Conservation (phyloP, 164 flowering plant species). For the Chimonanthus praecox region DNA sequence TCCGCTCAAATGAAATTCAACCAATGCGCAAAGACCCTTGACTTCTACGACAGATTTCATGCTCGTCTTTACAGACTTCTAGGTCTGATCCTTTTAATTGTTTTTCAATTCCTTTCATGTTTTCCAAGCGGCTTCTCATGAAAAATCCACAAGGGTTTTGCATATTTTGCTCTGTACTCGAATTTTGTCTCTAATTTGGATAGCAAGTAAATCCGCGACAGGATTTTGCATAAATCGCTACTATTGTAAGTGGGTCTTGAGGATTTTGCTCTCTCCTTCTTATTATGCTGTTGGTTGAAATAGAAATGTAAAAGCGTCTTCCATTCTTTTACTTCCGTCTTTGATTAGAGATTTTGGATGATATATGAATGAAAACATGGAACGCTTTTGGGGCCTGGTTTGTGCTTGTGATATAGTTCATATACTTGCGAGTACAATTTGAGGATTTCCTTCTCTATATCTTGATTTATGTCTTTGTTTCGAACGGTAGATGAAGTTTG, state of each 20-base stretch:
- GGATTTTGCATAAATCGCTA: background rate
- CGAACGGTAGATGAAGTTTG: background rate
- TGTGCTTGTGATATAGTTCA: too few relatives aligned
- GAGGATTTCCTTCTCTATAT: background rate
- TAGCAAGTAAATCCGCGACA: background rate
- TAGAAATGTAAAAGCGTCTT: too few relatives aligned
- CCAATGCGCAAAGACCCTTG: background rate
- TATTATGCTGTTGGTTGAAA: too few relatives aligned
- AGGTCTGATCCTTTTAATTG: background rate
- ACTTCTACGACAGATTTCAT: background rate
- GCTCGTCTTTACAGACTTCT: too few relatives aligned
- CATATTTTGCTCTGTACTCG: background rate
- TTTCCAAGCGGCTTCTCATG: background rate
- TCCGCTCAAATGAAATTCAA: background rate
- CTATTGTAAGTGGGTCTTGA: background rate
- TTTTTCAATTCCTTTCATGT: background rate
- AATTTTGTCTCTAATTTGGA: background rate
- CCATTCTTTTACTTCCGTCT: too few relatives aligned
- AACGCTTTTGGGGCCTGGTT: too few relatives aligned
- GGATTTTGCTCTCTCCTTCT: background rate
- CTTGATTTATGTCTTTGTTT: background rate
- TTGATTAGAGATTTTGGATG: too few relatives aligned
- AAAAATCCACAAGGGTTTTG: background rate
- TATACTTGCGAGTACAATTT: too few relatives aligned
- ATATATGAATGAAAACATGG: too few relatives aligned